Conservation (phyloP, 306 rosid species). For the Begonia masoniana region DNA sequence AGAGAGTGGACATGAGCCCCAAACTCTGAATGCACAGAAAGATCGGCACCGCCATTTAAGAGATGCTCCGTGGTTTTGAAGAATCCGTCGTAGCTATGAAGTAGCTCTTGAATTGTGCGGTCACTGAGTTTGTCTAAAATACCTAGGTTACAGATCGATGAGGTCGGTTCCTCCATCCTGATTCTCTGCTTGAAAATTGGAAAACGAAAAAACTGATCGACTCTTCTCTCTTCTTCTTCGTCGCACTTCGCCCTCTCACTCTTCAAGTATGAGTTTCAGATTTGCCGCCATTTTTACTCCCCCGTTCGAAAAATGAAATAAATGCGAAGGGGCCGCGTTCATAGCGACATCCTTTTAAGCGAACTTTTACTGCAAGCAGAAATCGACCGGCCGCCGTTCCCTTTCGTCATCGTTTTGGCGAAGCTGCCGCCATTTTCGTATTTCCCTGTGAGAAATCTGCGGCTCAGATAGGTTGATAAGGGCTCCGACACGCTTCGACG, state of each 20-base stretch:
- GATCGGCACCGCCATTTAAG: conserved; percentile 40
- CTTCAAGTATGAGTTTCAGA: background rate
- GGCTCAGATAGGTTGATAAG: too few species aligned
- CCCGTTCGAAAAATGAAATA: background rate
- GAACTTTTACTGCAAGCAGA: too few species aligned
- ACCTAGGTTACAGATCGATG: conserved; percentile 25
- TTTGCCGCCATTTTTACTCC: conserved; percentile 1
- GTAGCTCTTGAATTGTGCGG: conserved; percentile 26
- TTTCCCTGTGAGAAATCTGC: too few species aligned
- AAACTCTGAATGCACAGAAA: conserved; percentile 47
- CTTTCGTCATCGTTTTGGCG: too few species aligned
- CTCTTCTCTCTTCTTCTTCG: background rate
- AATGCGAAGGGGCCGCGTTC: background rate
- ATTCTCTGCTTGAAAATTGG: background rate
- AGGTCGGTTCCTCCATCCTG: conserved; percentile 27
- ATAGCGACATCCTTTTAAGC: too few species aligned
- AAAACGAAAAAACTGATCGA: background rate
- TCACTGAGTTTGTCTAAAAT: conserved; percentile 37
- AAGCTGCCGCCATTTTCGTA: too few species aligned
- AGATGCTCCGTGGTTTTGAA: conserved; percentile 42
- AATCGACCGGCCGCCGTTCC: too few species aligned
- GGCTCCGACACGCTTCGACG: too few species aligned
- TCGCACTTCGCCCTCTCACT: too few species aligned
- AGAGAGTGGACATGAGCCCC: conserved; percentile 43
- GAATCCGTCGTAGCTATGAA: conserved; percentile 40